These are phyloP conservation scores for Debaryomyces singareniensis DNA, from an alignment of 1,139 yeast species.

Conservation along the genomic window DNA sequence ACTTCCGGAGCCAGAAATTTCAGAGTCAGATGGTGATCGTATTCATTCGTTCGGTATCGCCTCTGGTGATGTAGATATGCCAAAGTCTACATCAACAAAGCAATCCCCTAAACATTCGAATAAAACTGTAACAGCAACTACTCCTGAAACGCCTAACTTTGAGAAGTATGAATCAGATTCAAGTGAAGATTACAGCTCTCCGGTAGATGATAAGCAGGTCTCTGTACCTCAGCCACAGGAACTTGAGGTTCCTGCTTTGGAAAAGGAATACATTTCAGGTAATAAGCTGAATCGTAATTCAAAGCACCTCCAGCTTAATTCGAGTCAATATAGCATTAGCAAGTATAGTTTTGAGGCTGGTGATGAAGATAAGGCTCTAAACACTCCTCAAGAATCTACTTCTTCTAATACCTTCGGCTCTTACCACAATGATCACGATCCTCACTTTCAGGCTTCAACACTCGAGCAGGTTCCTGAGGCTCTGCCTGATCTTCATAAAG, in stretches of 20 bases:
- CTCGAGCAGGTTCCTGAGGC: too few relatives aligned
- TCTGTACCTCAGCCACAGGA: slow-evolving; percentile 13
- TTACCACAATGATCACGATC: slow-evolving; percentile 1
- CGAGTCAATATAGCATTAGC: slow-evolving; percentile 20
- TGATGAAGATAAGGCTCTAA: slow-evolving; percentile 29
- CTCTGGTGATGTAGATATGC: too few relatives aligned
- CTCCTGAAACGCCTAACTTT: slow-evolving; percentile 21
- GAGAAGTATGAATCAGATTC: slow-evolving; percentile 18
- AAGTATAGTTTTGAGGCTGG: slow-evolving; percentile 40
- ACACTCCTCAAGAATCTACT: slow-evolving; percentile 16
- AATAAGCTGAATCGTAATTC: too few relatives aligned
- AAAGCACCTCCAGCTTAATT: too few relatives aligned
- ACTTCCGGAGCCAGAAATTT: slow-evolving; percentile 1
- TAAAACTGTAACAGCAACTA: too few relatives aligned
- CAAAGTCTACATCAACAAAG: too few relatives aligned
- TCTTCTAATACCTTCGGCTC: not conserved
- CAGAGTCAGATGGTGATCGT: too few relatives aligned
- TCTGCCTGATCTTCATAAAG: too few relatives aligned
- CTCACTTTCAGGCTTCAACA: slow-evolving; percentile 1
- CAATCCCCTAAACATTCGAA: too few relatives aligned
- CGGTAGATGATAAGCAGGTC: slow-evolving; percentile 30
- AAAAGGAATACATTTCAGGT: too few relatives aligned
- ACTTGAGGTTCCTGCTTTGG: too few relatives aligned
- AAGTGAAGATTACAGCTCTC: slow-evolving; percentile 18
- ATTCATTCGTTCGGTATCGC: too few relatives aligned